A percentile compares a stretch with the other conserved stretches of the same genome.
phyloP scores from a whole-genome alignment of 1,139 yeast species.

The Pichia sp. region DNA sequence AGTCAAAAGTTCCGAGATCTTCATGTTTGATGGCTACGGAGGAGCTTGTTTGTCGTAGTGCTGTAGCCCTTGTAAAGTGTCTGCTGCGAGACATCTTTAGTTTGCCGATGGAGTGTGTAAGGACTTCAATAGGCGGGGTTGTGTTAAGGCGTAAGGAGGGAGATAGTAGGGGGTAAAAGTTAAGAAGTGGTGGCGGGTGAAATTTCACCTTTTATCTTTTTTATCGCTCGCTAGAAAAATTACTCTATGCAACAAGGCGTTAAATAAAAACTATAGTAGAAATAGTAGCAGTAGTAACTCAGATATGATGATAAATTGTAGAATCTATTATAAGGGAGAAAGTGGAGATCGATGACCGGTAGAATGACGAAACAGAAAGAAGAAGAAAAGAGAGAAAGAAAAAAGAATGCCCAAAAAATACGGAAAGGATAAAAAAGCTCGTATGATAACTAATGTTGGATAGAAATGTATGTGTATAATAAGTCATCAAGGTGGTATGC shows the following conservation, averaged over 20 bases:
- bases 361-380: not conserved
- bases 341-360: not conserved
- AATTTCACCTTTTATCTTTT: not conserved
- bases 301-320: not conserved
- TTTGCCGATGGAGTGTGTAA: not conserved
- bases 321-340: not conserved
- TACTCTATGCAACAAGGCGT: not conserved
- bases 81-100: slow-evolving; percentile 10
- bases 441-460: not conserved
- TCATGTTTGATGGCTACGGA: not conserved
- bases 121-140: no score
- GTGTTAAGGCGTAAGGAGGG: no score
- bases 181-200: no score
- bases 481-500: not conserved
- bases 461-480: not conserved
- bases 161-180: no score
- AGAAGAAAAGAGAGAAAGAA: not conserved
- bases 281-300: no score
- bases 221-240: not conserved
- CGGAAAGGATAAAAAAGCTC: not conserved
- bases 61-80: slow-evolving; percentile 5
- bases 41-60: not conserved
- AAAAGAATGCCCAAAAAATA: not conserved
- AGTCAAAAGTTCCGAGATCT: slow-evolving; percentile 2
- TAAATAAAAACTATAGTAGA: no score